Percentiles rank a stretch among this genome's conserved stretches.
Evolutionary conservation across 139 green algal species (phyloP).

Genomic region (Chlorella sp.): DNA sequence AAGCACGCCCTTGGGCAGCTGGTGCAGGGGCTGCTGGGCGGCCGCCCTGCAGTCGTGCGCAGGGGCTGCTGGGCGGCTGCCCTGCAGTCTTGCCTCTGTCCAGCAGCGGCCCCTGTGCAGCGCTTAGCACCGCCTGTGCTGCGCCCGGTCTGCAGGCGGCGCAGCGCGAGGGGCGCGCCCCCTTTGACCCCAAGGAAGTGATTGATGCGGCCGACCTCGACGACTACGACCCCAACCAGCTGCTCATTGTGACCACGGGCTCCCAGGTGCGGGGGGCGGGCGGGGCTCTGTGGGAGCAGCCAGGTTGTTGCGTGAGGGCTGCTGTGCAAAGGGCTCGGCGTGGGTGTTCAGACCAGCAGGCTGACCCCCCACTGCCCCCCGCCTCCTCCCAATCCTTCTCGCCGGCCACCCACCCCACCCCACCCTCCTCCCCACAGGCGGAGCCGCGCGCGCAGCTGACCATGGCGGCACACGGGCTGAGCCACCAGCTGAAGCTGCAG

Average conservation of each 20-base stretch:
- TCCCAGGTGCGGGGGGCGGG: constrained; percentile 56
- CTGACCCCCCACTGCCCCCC: not conserved
- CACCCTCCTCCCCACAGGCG: constrained; percentile 57
- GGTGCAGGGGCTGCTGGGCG: no score
- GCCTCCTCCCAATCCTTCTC: not conserved
- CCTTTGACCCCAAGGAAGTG: constrained; percentile 67
- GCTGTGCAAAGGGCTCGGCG: not conserved
- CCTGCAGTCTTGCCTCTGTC: no score
- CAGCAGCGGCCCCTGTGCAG: no score
- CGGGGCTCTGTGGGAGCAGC: not conserved
- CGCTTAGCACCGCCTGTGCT: no score
- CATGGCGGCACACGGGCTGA: constrained; percentile 78
- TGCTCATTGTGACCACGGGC: constrained; percentile 86
- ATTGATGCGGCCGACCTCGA: constrained; percentile 62
- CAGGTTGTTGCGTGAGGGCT: not conserved
- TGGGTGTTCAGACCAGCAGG: no score
- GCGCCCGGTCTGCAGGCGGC: no score
- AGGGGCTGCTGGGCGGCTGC: no score
- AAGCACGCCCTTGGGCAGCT: no score
- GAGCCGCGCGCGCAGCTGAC: constrained; percentile 89
- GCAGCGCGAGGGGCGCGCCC: constrained; percentile 67
- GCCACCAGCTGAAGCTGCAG: constrained; percentile 80
- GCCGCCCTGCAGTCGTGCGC: no score
- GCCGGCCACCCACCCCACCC: not conserved
- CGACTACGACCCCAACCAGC: constrained; percentile 82